Conservation (phyloP, 495 filamentous ascomycete genomes). For the Talaromyces stipitatus region DNA sequence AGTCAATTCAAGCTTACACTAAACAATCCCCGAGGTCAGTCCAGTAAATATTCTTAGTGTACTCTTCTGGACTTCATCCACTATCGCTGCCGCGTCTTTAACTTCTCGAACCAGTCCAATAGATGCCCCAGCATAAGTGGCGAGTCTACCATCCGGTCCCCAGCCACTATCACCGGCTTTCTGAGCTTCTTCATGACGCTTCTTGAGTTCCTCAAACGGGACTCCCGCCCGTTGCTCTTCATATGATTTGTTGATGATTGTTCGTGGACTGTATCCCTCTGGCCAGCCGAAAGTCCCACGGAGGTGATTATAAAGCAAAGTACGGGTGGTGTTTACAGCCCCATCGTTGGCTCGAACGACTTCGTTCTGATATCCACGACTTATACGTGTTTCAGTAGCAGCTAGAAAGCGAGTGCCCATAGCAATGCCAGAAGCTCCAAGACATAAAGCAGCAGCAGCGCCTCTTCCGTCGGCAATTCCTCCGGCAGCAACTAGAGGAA, state of each 20-base stretch:
- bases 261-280: conserved; percentile 51
- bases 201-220: conserved; percentile 50
- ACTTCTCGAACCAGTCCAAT: conserved; percentile 44
- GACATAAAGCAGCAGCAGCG: conserved; percentile 52
- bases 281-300: conserved; percentile 67
- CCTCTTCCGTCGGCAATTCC: conserved; percentile 64
- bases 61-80: conserved; percentile 26
- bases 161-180: conserved; percentile 51
- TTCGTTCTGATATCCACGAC: conserved; percentile 51
- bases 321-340: conserved; percentile 54
- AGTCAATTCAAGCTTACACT: neutral
- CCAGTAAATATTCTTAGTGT: neutral
- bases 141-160: conserved; percentile 55
- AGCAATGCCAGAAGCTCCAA: conserved; percentile 60
- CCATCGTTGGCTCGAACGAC: conserved; percentile 56
- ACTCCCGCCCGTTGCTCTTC: conserved; percentile 49
- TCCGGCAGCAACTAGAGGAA: conserved; percentile 63
- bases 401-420: conserved; percentile 70
- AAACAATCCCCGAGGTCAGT: neutral
- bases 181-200: conserved; percentile 47
- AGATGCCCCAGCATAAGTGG: conserved; percentile 60
- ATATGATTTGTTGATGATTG: conserved; percentile 55
- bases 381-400: conserved; percentile 54
- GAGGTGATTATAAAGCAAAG: conserved; percentile 62
- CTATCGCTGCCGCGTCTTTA: conserved; percentile 33